A percentile compares a stretch with the other conserved stretches of the same genome.
Conservation (phyloP, 208 protist species). For the Porcisia hertigi region DNA sequence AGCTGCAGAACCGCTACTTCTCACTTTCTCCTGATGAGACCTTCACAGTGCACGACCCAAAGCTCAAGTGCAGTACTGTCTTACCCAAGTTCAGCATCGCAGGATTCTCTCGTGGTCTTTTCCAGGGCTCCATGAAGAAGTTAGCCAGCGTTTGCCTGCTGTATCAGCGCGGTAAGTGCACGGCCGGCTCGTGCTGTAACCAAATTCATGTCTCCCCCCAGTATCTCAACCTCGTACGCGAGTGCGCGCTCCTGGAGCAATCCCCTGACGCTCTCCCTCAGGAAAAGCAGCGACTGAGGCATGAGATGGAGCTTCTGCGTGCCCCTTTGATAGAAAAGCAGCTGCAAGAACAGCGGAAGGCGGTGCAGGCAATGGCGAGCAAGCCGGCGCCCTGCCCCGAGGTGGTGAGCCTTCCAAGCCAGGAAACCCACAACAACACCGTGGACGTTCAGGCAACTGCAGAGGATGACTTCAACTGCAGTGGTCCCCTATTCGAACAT, state of each 20-base stretch:
- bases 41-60: slow-evolving; percentile 82
- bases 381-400: background rate
- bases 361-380: slow-evolving; percentile 15
- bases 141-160: slow-evolving; percentile 83
- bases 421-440: background rate
- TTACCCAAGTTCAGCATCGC: slow-evolving; percentile 77
- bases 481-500: slow-evolving; percentile 41
- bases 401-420: background rate
- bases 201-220: slow-evolving; percentile 77
- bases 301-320: slow-evolving; percentile 39
- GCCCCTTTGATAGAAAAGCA: slow-evolving; percentile 27
- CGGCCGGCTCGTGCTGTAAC: slow-evolving; percentile 80
- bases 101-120: slow-evolving; percentile 75
- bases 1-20: slow-evolving; percentile 60
- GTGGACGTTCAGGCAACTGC: background rate
- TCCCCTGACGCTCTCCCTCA: slow-evolving; percentile 3
- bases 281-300: slow-evolving; percentile 10
- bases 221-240: slow-evolving; percentile 52
- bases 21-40: slow-evolving; percentile 44
- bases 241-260: slow-evolving; percentile 19
- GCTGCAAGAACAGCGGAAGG: slow-evolving; percentile 26
- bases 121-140: slow-evolving; percentile 77
- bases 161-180: slow-evolving; percentile 83
- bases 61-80: slow-evolving; percentile 54
- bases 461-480: slow-evolving; percentile 28